Evolutionary conservation across 2,329 filamentous ascomycete genomes (phyloP), one percentile per base, ranked within the genome.

Genomic region (Sarocladiaceae sp.): DNA sequence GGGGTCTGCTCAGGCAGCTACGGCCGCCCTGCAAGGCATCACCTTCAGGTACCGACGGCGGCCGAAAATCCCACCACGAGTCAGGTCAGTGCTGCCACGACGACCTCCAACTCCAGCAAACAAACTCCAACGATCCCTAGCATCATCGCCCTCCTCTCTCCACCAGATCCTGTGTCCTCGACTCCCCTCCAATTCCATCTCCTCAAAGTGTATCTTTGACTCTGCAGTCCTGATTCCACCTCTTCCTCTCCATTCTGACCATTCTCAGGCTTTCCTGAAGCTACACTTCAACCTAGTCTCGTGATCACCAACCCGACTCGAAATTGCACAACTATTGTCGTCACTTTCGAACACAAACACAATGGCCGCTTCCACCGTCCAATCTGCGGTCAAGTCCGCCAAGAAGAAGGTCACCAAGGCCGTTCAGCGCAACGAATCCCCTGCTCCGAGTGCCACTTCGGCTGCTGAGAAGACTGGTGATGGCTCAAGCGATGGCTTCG

Each of bases 371-470:
- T 56, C 86, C 58, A 75, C 80, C 60, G 72, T 76, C 58, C 76
- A 78, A 62, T 67, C 77, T 60, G 81, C 87, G 59, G 77, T 84
- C 60, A 87, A 88, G 73, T 77, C 80, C 55, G 76, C 82, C 57
- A 87, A 86, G 78, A 88, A 88, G 79, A 83, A 83, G 76, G 72
- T 69, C 51, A 65, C 77, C 57, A 82, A 78, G 73, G 67, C 67
- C 53, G 64, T 70, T 52, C 71, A 71, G 60, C 76, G 78, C 58
- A 78, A 73, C 62, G 76, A 79, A 53, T 83, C 80, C 39, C 76
- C 79, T 53, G 77, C 80, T 23, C 74, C 77, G 36, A 75, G 76
- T 60, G 53, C 58, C 37, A 65, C 71, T 54, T 72, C 77, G 52
- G 69, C 71, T 55, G 67, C 74, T 51, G 76, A 78, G 54, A 77